Base-by-base conservation (phyloP, 257 asterid genomes). In the Solanum rostratum region DNA sequence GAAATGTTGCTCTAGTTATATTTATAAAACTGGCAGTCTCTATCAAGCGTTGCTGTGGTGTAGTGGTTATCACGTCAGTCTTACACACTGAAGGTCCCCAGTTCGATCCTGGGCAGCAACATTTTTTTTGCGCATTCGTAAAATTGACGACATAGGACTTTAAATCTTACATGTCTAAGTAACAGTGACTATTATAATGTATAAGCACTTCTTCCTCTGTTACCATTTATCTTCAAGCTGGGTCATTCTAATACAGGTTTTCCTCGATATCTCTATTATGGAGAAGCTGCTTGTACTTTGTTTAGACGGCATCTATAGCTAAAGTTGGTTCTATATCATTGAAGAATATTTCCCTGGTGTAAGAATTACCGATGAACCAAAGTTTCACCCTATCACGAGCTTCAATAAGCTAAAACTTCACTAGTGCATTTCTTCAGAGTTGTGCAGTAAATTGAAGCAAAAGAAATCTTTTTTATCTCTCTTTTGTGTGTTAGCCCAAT, bases 31-130 rank as follows among this genome's bases (percentile, higher is more conserved):
- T 37, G 24, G 4, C 0, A 37, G 0, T 2, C 0, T 7, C 2
- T 2, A 4, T 4, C 79, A 69, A 5, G 14, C 10, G 87, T 88
- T 88, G 88, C 87, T 89, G 92, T 89, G 92, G 92, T 88, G 92
- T 88, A 89, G 92, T 90, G 91, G 92, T 88, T 88, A 90, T 90
- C 91, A 88, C 91, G 91, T 90, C 88, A 88, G 91, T 86, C 89
- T 90, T 90, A 90, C 91, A 90, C 91, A 82, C 91, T 84, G 87
- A 88, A 88, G 88, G 92, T 88, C 91, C 87, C 90, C 91, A 90
- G 92, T 88, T 88, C 90, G 89, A 84, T 85, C 92, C 91, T 87
- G 90, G 92, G 90, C 91, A 90, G 88, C 71, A 87, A 85, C 89
- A 87, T 59, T 39, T n/a, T 46, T 9, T 3, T 33, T n/a, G n/a